A percentile compares a stretch with the other conserved stretches of the same genome.
phyloP scores from a whole-genome alignment of 345 rosid species.

The Eucalyptus dawsonii region DNA sequence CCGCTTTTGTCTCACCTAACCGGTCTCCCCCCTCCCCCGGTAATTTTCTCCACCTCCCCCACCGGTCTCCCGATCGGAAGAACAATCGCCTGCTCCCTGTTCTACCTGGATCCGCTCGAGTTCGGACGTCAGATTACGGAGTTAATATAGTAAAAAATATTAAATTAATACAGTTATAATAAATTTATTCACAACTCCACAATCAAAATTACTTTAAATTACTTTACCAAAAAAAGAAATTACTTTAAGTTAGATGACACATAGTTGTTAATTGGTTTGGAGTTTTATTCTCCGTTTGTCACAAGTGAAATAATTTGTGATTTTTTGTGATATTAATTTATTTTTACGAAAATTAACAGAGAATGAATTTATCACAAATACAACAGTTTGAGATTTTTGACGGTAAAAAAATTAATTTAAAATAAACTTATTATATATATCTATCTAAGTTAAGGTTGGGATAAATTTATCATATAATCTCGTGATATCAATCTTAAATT shows the following conservation, averaged over 20 bases:
- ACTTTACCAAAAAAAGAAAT: no score
- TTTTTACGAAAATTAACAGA: fast-evolving
- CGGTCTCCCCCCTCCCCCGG: not conserved
- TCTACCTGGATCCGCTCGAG: not conserved
- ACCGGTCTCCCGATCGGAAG: slow-evolving; percentile 7
- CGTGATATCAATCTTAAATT: fast-evolving
- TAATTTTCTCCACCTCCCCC: slow-evolving; percentile 15
- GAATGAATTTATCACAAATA: fast-evolving
- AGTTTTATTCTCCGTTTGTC: fast-evolving
- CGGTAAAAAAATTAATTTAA: fast-evolving
- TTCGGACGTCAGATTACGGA: not conserved
- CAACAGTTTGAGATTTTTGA: fast-evolving
- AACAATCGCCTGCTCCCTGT: not conserved
- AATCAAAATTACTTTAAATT: no score
- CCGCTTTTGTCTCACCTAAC: slow-evolving; percentile 4
- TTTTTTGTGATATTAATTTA: fast-evolving
- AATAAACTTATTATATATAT: no score
- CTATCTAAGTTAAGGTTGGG: fast-evolving
- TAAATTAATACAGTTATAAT: fast-evolving
- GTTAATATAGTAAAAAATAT: no score
- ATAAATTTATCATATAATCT: no score
- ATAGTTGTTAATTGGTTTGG: fast-evolving
- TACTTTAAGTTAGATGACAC: no score
- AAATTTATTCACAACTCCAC: no score
- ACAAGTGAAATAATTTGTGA: fast-evolving